Conservation (phyloP, 306 rosid species). For the Luffa acutangula region DNA sequence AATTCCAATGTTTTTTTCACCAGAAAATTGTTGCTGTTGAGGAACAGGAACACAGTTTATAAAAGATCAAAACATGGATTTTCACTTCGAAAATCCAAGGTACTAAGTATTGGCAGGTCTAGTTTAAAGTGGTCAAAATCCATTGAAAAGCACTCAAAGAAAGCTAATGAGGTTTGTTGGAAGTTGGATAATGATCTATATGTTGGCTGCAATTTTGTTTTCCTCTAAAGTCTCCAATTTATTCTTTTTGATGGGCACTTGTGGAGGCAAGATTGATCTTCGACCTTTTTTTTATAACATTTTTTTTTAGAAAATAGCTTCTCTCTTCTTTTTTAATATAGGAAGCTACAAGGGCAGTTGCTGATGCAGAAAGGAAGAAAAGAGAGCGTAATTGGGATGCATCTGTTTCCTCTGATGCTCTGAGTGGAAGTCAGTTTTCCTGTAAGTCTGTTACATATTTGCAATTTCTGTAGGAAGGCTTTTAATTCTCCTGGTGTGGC, state of each 20-base stretch:
- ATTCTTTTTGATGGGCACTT: not conserved
- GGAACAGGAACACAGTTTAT: conserved; percentile 84
- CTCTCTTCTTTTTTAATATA: conserved; percentile 13
- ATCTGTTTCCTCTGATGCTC: conserved; percentile 32
- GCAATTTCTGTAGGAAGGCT: not conserved
- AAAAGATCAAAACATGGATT: conserved; percentile 77
- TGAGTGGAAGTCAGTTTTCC: conserved; percentile 48
- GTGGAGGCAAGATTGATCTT: not conserved
- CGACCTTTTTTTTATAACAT: not conserved
- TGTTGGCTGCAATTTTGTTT: not conserved
- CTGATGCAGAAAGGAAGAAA: conserved; percentile 81
- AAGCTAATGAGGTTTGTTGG: conserved; percentile 83
- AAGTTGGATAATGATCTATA: not conserved
- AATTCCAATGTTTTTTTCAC: conserved; percentile 30
- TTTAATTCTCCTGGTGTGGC: conserved; percentile 3
- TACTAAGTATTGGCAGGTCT: conserved; percentile 85
- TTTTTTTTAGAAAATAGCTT: not conserved
- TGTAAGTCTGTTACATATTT: conserved; percentile 28
- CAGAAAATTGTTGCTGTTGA: conserved; percentile 62
- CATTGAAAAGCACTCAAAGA: conserved; percentile 77
- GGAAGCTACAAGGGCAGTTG: conserved; percentile 97
- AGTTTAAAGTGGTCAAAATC: conserved; percentile 99
- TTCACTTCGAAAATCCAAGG: conserved; percentile 87
- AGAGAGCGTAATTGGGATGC: conserved; percentile 56
- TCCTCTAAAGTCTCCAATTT: not conserved